These are phyloP conservation scores for Sinapis alba DNA, from an alignment of 441 rosid genomes.

Conservation along the genomic window DNA sequence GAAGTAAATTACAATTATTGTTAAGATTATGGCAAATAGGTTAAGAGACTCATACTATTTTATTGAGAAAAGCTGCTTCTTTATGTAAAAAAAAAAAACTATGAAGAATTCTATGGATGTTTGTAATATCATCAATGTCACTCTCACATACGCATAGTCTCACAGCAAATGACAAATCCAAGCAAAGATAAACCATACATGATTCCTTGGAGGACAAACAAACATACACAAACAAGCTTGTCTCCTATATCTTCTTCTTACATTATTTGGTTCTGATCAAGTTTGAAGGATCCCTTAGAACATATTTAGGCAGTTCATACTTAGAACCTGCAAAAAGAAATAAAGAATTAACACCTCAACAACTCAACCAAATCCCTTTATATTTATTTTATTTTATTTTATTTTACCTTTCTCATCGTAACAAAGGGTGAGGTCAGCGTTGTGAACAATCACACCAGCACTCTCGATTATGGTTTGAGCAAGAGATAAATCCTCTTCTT, in stretches of 20 bases:
- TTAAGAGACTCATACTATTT: background rate
- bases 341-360: background rate
- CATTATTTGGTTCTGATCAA: slow-evolving; percentile 47
- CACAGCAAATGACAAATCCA: background rate
- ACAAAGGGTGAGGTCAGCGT: slow-evolving; percentile 61
- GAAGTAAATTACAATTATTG: background rate
- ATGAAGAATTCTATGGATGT: background rate
- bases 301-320: slow-evolving; percentile 83
- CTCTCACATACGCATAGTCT: background rate
- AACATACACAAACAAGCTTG: slow-evolving; percentile 11
- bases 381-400: background rate
- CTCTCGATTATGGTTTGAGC: slow-evolving; percentile 66
- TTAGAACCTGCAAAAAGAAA: slow-evolving; percentile 66
- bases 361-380: slow-evolving; percentile 4
- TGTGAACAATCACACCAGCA: slow-evolving; percentile 66
- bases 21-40: background rate
- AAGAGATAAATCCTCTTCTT: slow-evolving; percentile 50
- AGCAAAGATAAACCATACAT: slow-evolving; percentile 1
- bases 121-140: slow-evolving; percentile 18
- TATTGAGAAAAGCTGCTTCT: background rate
- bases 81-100: background rate
- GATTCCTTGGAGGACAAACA: background rate
- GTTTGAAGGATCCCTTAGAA: slow-evolving; percentile 85
- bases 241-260: slow-evolving; percentile 32
- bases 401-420: slow-evolving; percentile 69